These are phyloP conservation scores for Purpureocillium takamizusanense DNA, from an alignment of 2,329 filamentous ascomycete species.

Conservation along the genomic window DNA sequence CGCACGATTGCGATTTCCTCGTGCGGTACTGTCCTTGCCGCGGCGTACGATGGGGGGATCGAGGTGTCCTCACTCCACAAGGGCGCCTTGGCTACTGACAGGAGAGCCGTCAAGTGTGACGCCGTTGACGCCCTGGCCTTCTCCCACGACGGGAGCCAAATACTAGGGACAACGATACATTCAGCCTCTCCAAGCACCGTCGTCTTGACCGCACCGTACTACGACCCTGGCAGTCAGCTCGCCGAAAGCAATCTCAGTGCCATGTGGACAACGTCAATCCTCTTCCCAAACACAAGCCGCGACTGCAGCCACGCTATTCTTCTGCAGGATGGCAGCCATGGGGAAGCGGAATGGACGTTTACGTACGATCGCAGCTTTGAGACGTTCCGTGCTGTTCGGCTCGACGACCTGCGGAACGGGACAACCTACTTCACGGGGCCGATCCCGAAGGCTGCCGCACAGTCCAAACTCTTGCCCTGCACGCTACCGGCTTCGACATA, in stretches of 20 bases:
- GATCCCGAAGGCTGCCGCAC: slow-evolving; percentile 37
- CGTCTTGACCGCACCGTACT: slow-evolving; percentile 71
- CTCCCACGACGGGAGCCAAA: slow-evolving; percentile 68
- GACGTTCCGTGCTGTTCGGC: slow-evolving; percentile 67
- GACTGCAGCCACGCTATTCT: slow-evolving; percentile 72
- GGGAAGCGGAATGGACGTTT: slow-evolving; percentile 67
- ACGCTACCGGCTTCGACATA: slow-evolving; percentile 62
- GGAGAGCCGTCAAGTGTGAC: slow-evolving; percentile 70
- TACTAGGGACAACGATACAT: slow-evolving; percentile 65
- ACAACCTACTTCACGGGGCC: slow-evolving; percentile 75
- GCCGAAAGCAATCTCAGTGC: slow-evolving; percentile 60
- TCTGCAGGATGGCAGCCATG: slow-evolving; percentile 49
- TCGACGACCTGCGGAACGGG: slow-evolving; percentile 66
- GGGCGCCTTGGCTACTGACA: slow-evolving; percentile 53
- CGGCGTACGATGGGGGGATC: slow-evolving; percentile 81
- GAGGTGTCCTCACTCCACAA: slow-evolving; percentile 71
- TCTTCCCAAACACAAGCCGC: slow-evolving; percentile 73
- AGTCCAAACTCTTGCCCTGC: slow-evolving; percentile 55
- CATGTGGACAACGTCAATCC: slow-evolving; percentile 77
- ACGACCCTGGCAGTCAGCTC: slow-evolving; percentile 59
- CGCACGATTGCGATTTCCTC: slow-evolving; percentile 73
- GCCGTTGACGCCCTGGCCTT: slow-evolving; percentile 66
- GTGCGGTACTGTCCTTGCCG: slow-evolving; percentile 71
- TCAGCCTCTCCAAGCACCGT: slow-evolving; percentile 60
- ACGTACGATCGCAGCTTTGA: slow-evolving; percentile 70